A percentile compares a stretch with the other conserved stretches of the same genome.
Evolutionary conservation across 2,329 filamentous ascomycete genomes (phyloP).

Genomic region (Colletotrichum sp.): DNA sequence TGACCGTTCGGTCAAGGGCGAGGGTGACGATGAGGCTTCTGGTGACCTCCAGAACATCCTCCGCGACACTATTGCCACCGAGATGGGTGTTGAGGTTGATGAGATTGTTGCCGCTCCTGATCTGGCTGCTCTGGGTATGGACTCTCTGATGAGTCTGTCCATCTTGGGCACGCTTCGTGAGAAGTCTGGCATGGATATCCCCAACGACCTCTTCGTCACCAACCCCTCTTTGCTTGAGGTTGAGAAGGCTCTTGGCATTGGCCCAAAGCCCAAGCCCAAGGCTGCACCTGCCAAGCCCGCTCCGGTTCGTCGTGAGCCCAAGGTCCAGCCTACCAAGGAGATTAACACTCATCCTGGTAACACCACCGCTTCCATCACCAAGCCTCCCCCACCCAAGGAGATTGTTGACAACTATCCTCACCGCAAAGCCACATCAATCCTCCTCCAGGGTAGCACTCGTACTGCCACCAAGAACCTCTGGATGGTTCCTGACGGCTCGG

Average conservation of each 20-base stretch:
- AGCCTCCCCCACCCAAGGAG: slow-evolving; percentile 40
- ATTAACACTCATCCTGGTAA: slow-evolving; percentile 33
- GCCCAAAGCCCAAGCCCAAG: slow-evolving; percentile 42
- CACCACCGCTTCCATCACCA: slow-evolving; percentile 54
- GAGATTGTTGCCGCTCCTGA: slow-evolving; percentile 62
- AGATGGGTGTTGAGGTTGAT: slow-evolving; percentile 74
- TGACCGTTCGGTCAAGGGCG: slow-evolving; percentile 50
- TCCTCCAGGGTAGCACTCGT: slow-evolving; percentile 54
- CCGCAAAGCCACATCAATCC: slow-evolving; percentile 52
- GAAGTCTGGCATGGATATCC: slow-evolving; percentile 56
- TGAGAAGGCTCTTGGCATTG: slow-evolving; percentile 65
- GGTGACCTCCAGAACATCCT: slow-evolving; percentile 57
- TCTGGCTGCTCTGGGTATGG: slow-evolving; percentile 62
- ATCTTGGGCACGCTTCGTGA: slow-evolving; percentile 61
- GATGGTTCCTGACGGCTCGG: slow-evolving; percentile 62
- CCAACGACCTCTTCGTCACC: slow-evolving; percentile 65
- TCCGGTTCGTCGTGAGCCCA: slow-evolving; percentile 14
- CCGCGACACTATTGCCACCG: slow-evolving; percentile 70
- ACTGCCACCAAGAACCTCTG: slow-evolving; percentile 52
- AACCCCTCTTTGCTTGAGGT: slow-evolving; percentile 70
- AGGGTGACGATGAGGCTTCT: slow-evolving; percentile 32
- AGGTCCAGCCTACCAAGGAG: slow-evolving; percentile 26
- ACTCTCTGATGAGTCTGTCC: slow-evolving; percentile 62
- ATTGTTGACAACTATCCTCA: slow-evolving; percentile 50
- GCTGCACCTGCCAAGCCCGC: slow-evolving; percentile 29